These are phyloP conservation scores for Termitomyces sp. DNA, from an alignment of 768 basidiomycete species.

Conservation along the genomic window DNA sequence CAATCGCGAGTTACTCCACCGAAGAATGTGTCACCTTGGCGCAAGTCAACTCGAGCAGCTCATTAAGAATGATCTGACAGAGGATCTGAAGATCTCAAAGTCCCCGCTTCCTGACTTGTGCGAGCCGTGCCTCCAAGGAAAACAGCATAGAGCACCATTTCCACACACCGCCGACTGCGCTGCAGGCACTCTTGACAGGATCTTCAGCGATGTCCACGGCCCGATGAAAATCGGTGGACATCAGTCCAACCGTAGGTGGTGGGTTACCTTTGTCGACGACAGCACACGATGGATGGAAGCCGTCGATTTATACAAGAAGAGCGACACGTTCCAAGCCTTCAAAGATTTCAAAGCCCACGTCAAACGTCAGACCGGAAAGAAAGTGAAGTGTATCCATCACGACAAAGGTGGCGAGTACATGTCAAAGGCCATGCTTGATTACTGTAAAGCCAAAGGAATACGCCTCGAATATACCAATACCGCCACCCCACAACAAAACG, in stretches of 20 bases:
- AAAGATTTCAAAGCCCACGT: background rate
- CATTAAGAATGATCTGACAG: background rate
- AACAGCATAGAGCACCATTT: background rate
- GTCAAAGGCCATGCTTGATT: slow-evolving; percentile 15
- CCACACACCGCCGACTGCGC: background rate
- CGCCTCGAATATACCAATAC: background rate
- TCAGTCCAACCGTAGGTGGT: background rate
- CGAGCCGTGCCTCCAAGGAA: background rate
- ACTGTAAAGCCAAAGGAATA: slow-evolving; percentile 9
- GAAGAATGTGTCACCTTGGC: background rate
- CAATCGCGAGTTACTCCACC: background rate
- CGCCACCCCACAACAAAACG: background rate
- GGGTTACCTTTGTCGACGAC: background rate
- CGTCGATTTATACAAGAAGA: slow-evolving; percentile 11
- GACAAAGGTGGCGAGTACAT: slow-evolving; percentile 35
- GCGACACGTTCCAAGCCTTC: slow-evolving; percentile 5
- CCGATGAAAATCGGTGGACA: background rate
- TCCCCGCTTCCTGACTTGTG: background rate
- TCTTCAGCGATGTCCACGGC: background rate
- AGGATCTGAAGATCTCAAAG: background rate
- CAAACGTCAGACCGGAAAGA: background rate
- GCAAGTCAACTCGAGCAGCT: background rate
- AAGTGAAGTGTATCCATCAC: slow-evolving; percentile 18
- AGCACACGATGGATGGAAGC: background rate
- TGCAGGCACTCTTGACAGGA: background rate